Percentiles rank a stretch among this genome's conserved stretches.
These are phyloP conservation scores for Boeremia exigua DNA, from an alignment of 2,329 filamentous ascomycete species.

Conservation along the genomic window DNA sequence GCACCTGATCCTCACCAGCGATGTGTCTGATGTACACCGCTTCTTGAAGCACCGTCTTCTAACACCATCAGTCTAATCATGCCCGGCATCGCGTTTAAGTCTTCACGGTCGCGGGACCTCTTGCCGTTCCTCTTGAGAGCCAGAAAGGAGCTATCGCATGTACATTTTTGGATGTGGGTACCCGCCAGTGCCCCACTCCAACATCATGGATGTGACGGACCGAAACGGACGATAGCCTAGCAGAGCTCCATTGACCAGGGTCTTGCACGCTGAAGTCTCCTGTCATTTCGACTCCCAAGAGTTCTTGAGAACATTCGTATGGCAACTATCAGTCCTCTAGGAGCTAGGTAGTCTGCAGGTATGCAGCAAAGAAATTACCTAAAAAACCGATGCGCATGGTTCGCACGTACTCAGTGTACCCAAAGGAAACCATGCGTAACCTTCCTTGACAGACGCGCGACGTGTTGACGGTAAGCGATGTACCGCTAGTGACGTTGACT, in stretches of 20 bases:
- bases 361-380: too few species aligned
- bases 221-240: conserved; percentile 17
- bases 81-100: not conserved
- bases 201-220: conserved; percentile 15
- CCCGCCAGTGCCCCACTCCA: conserved; percentile 17
- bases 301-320: too few species aligned
- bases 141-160: conserved; percentile 23
- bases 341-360: too few species aligned
- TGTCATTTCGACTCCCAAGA: not conserved
- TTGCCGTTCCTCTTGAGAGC: not conserved
- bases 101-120: not conserved
- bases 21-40: conserved; percentile 17
- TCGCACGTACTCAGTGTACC: too few species aligned
- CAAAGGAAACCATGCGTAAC: too few species aligned
- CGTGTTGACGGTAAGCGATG: too few species aligned
- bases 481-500: too few species aligned
- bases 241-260: conserved; percentile 1
- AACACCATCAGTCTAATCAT: not conserved
- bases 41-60: conserved; percentile 5
- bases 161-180: conserved; percentile 4
- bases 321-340: too few species aligned
- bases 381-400: too few species aligned
- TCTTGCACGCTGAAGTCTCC: not conserved
- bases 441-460: too few species aligned
- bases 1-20: conserved; percentile 1